phyloP scores from a whole-genome alignment of 495 filamentous ascomycete species.

The Penicillium mononematosum region DNA sequence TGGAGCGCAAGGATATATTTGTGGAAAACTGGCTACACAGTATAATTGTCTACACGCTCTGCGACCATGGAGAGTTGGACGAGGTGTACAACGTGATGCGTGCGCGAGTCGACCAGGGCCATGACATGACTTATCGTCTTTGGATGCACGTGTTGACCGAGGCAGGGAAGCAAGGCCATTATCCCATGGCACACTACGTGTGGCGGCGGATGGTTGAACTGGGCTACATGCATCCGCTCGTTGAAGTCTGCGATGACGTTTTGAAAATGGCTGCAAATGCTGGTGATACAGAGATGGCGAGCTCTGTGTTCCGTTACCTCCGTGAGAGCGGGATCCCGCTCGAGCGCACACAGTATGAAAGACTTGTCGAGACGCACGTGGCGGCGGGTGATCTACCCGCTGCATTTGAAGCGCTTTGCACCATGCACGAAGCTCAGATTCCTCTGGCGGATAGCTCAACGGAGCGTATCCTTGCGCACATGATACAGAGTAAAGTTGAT shows the following conservation, averaged over 20 bases:
- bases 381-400: constrained; percentile 50
- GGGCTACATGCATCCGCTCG: constrained; percentile 61
- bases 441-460: constrained; percentile 53
- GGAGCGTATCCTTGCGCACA: constrained; percentile 51
- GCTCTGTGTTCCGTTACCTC: constrained; percentile 39
- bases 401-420: constrained; percentile 61
- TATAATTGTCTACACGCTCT: constrained; percentile 68
- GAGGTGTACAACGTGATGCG: constrained; percentile 68
- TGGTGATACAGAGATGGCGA: constrained; percentile 60
- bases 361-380: constrained; percentile 67
- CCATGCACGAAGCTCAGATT: constrained; percentile 64
- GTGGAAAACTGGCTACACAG: constrained; percentile 73
- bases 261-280: constrained; percentile 66
- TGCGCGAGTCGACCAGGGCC: constrained; percentile 47
- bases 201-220: constrained; percentile 59
- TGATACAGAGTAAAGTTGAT: constrained; percentile 33
- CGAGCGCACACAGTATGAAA: constrained; percentile 69
- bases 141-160: constrained; percentile 72
- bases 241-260: constrained; percentile 61
- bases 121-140: constrained; percentile 47
- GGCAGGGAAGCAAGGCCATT: constrained; percentile 54
- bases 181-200: constrained; percentile 59
- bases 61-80: constrained; percentile 67
- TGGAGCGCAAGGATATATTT: constrained; percentile 55
- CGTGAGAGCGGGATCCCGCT: constrained; percentile 50